Conservation (phyloP, 2,329 filamentous ascomycete genomes). For the Diaporthe helianthi region DNA sequence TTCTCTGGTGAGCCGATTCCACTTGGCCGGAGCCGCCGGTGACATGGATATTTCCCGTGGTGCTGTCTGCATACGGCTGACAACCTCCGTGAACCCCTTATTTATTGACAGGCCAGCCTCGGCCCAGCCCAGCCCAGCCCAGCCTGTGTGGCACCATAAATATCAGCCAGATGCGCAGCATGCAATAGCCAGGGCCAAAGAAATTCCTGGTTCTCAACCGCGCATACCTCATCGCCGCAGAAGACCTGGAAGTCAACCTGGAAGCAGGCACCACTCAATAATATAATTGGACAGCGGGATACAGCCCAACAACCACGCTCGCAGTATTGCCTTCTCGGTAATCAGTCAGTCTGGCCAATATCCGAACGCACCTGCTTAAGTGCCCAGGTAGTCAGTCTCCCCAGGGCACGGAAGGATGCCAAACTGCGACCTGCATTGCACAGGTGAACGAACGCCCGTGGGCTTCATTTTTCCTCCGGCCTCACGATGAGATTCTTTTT, state of each 20-base stretch:
- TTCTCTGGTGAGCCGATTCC: slow-evolving; percentile 23
- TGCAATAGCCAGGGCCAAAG: neutral
- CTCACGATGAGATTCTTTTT: no score
- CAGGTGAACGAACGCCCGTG: neutral
- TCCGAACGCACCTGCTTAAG: no score
- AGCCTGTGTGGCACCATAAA: neutral
- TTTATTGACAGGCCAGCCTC: neutral
- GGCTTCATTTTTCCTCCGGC: neutral
- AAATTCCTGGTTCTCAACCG: neutral
- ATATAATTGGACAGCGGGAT: neutral
- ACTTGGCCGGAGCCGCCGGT: slow-evolving; percentile 18
- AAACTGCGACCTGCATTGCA: neutral
- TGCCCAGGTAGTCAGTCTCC: neutral
- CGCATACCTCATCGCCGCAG: neutral
- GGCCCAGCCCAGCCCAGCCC: neutral
- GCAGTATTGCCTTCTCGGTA: no score
- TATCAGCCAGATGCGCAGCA: neutral
- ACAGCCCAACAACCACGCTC: neutral
- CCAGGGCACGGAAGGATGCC: neutral
- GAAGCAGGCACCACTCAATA: neutral
- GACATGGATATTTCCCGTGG: slow-evolving; percentile 10
- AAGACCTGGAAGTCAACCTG: neutral
- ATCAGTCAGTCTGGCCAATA: neutral
- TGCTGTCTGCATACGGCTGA: neutral
- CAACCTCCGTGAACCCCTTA: neutral